Evolutionary conservation across 2,329 filamentous ascomycete species (phyloP).

Genomic region (Monilinia polystroma): DNA sequence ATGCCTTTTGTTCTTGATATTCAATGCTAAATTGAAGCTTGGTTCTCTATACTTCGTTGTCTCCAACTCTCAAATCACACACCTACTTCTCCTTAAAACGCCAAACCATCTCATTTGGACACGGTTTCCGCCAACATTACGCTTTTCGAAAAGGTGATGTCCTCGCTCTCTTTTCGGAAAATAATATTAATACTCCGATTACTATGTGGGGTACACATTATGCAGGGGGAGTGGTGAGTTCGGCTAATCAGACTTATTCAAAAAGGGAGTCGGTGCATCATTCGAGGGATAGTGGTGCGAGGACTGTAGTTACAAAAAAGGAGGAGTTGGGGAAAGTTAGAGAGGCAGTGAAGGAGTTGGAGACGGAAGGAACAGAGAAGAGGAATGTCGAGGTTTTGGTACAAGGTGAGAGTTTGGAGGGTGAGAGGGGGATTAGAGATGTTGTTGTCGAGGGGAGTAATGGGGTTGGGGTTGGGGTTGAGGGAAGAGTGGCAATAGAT

Average conservation of each 20-base stretch:
- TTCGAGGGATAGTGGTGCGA: slow-evolving; percentile 16
- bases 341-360: neutral
- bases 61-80: neutral
- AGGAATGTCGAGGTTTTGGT: neutral
- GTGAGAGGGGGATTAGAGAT: neutral
- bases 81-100: neutral
- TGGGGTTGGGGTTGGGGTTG: neutral
- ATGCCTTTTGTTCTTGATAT: no score
- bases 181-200: slow-evolving; percentile 55
- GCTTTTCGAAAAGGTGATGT: slow-evolving; percentile 49
- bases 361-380: neutral
- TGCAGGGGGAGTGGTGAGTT: slow-evolving; percentile 53
- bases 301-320: slow-evolving; percentile 49
- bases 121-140: slow-evolving; percentile 42
- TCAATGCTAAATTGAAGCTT: no score
- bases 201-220: slow-evolving; percentile 55
- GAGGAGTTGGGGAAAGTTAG: slow-evolving; percentile 41
- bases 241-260: slow-evolving; percentile 54
- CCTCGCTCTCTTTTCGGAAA: slow-evolving; percentile 54
- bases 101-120: slow-evolving; percentile 7
- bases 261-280: slow-evolving; percentile 42
- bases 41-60: neutral
- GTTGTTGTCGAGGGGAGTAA: neutral
- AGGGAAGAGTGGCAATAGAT: neutral
- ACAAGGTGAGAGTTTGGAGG: neutral